Conservation (phyloP, 2,329 filamentous ascomycete genomes). For the Calonectria hawksworthii region DNA sequence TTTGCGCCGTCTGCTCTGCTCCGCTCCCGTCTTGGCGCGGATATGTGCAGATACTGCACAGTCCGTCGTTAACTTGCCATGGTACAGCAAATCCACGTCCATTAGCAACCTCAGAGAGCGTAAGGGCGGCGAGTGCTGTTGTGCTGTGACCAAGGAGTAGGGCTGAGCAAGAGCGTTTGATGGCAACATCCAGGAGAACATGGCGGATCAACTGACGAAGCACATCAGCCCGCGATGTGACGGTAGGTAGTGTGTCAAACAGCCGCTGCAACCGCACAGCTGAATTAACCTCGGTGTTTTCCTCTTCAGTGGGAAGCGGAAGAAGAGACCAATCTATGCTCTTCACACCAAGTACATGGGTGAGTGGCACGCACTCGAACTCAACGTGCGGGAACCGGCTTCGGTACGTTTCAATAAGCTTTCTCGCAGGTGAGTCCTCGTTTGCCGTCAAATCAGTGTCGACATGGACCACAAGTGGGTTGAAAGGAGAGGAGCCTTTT, state of each 20-base stretch:
- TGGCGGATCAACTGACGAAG: conserved; percentile 78
- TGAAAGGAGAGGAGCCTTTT: conserved; percentile 76
- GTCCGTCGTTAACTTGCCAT: conserved; percentile 85
- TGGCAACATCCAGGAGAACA: conserved; percentile 77
- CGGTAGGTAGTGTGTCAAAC: conserved; percentile 75
- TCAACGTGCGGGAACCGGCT: conserved; percentile 75
- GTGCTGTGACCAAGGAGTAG: conserved; percentile 90
- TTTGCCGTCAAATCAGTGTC: conserved; percentile 56
- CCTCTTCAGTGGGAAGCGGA: conserved; percentile 38
- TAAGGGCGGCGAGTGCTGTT: conserved; percentile 87
- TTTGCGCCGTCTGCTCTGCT: conserved; percentile 1
- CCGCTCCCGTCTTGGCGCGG: conserved; percentile 38
- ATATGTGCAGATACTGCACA: conserved; percentile 54
- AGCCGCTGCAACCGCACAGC: conserved; percentile 65
- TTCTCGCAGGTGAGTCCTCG: conserved; percentile 51
- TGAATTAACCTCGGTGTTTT: conserved; percentile 34
- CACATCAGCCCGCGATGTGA: conserved; percentile 83
- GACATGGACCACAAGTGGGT: conserved; percentile 73
- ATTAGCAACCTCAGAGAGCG: conserved; percentile 90
- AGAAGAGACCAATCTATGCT: conserved; percentile 69
- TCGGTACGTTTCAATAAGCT: conserved; percentile 67
- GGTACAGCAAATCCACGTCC: conserved; percentile 88
- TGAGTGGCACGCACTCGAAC: conserved; percentile 75
- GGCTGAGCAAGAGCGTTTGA: conserved; percentile 72
- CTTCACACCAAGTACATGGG: conserved; percentile 67